Percentiles rank a stretch among this genome's conserved stretches.
phyloP scores from a whole-genome alignment of 805 yeast species.

The Cyberlindnera lachancei region DNA sequence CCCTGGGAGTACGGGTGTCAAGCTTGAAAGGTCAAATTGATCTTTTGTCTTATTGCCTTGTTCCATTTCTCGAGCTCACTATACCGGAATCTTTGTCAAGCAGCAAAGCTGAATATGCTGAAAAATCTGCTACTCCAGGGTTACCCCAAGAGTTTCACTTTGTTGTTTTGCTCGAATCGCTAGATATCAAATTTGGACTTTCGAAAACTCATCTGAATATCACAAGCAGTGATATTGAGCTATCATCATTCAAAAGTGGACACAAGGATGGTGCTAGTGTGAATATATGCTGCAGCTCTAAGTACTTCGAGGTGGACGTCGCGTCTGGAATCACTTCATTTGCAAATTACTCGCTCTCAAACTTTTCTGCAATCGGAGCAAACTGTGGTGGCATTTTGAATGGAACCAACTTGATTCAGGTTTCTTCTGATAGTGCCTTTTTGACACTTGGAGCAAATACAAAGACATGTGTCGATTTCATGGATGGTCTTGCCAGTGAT shows the following conservation, averaged over 20 bases:
- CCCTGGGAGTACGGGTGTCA: conserved; percentile 1
- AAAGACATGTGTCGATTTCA: conserved; percentile 2
- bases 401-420: conserved; percentile 3
- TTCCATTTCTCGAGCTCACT: conserved; percentile 2
- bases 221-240: conserved; percentile 5
- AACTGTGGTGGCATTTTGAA: background rate
- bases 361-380: conserved; percentile 1
- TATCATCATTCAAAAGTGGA: background rate
- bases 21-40: conserved; percentile 6
- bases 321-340: conserved; percentile 6
- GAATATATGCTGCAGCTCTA: conserved; percentile 4
- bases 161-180: conserved; percentile 4
- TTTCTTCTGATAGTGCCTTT: conserved; percentile 4
- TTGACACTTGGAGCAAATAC: conserved; percentile 7
- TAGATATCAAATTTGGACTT: conserved; percentile 6
- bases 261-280: background rate
- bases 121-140: no score
- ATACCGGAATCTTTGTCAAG: background rate
- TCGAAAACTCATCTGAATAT: conserved; percentile 5
- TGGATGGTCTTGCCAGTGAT: conserved; percentile 3
- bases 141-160: background rate
- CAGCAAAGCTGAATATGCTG: no score
- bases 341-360: conserved; percentile 9
- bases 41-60: conserved; percentile 3
- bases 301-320: conserved; percentile 10